Evolutionary conservation across 331 rosid genomes (phyloP), one percentile per base, ranked within the genome.

Genomic region (Ulmus americana): DNA sequence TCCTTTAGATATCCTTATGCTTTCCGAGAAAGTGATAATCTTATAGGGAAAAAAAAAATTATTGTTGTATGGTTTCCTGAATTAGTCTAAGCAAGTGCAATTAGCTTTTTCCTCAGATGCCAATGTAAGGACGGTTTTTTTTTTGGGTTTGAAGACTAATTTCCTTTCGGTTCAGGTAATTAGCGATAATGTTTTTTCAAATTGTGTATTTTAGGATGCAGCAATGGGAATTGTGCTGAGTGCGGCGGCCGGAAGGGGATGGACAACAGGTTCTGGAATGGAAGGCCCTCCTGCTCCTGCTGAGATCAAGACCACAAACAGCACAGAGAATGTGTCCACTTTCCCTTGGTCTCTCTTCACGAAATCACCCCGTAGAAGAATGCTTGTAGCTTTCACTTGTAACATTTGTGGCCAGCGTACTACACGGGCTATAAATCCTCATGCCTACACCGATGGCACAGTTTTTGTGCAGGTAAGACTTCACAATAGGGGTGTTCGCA

Each of bases 211-310:
- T 70, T 72, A 92, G 98, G 98, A 94, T 50, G 86, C 76, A 48
- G 98, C 98, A 18, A 94, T 94, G 97, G 98, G 98, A 57, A 69
- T 94, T 79, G 97, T 87, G 69, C 77, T 94, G 83, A 75, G 87
- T 73, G 95, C 98, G 10, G 98, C 95, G 0, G 55, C 76, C 0
- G 98, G 91, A 45, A 90, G 91, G 77, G 98, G 98, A 44, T 94
- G 98, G 98, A 94, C 95, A 1, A 94, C 98, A 8, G 95, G 92
- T 54, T 94, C 98, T 3, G 98, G 98, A 38, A 89, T 94, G 98
- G 98, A 89, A 76, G 97, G 98, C 1, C 98, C 98, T 7, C 59
- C 95, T 45, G 79, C 68, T 70, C 95, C 98, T 52, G 98, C 87
- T 0, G 95, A 79, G 49, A 40, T 61, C 59, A 78, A 74, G 45